Percentiles rank a stretch among this genome's conserved stretches.
Conservation (phyloP, 23 red algal genomes). For the Gracilaria gracilis region DNA sequence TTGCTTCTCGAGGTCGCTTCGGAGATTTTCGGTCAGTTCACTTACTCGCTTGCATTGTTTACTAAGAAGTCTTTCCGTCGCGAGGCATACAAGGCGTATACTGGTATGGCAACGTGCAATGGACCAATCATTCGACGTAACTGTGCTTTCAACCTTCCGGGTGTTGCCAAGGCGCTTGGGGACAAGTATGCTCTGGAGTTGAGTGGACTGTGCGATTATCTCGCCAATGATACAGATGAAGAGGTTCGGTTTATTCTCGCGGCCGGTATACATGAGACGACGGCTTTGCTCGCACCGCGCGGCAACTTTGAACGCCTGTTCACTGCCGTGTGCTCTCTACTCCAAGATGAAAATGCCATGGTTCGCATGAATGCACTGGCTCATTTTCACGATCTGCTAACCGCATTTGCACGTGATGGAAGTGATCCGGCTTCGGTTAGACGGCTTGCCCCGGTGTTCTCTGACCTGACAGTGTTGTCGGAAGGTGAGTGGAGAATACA, state of each 20-base stretch:
- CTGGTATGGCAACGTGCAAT: constrained; percentile 89
- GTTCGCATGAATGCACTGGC: constrained; percentile 83
- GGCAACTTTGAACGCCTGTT: constrained; percentile 75
- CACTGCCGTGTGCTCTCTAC: constrained; percentile 62
- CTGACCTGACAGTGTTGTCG: constrained; percentile 55
- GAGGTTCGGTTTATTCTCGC: constrained; percentile 84
- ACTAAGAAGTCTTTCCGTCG: constrained; percentile 63
- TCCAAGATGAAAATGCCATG: constrained; percentile 81
- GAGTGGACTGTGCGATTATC: constrained; percentile 75
- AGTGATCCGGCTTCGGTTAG: constrained; percentile 59
- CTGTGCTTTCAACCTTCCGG: constrained; percentile 85
- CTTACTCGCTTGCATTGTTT: constrained; percentile 58
- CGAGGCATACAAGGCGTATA: constrained; percentile 78
- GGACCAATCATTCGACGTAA: constrained; percentile 81
- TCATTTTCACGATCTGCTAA: constrained; percentile 74
- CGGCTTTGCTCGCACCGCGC: constrained; percentile 47
- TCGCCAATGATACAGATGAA: constrained; percentile 83
- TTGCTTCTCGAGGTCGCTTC: constrained; percentile 77
- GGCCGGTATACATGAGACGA: constrained; percentile 78
- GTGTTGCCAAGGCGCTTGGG: constrained; percentile 75
- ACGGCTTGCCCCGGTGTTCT: constrained; percentile 75
- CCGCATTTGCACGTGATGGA: constrained; percentile 66
- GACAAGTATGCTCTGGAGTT: constrained; percentile 74
- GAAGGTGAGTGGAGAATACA: constrained; percentile 89
- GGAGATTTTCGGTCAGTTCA: constrained; percentile 81